Conservation (phyloP, 2,329 filamentous ascomycete species). For the Fonsecaea pedrosoi region DNA sequence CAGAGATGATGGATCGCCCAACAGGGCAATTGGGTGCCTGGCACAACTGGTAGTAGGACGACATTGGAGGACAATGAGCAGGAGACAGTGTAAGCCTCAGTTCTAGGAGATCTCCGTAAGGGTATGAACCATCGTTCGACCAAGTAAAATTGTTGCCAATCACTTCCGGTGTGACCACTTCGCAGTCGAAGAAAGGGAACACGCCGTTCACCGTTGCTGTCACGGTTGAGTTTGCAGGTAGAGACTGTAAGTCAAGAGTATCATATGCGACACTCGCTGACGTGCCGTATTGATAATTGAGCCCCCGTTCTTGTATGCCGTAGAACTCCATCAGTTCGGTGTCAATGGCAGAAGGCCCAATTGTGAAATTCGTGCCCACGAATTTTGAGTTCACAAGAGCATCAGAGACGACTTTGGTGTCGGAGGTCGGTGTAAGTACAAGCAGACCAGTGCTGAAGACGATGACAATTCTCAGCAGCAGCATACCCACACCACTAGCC, state of each 20-base stretch:
- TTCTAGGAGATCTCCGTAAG: constrained; percentile 2
- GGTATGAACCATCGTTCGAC: background rate
- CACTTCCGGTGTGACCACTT: constrained; percentile 4
- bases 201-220: constrained; percentile 13
- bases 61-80: constrained; percentile 6
- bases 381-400: background rate
- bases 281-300: constrained; percentile 13
- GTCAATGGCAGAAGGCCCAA: background rate
- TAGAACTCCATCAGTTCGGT: constrained; percentile 13
- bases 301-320: constrained; percentile 7
- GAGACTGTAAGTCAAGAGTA: constrained; percentile 13
- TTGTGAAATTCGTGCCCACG: background rate
- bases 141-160: constrained; percentile 16
- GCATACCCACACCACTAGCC: constrained; percentile 37
- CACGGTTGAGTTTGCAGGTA: background rate
- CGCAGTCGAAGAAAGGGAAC: constrained; percentile 17
- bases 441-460: constrained; percentile 42
- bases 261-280: constrained; percentile 10
- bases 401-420: background rate
- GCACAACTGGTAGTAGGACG: constrained; percentile 9
- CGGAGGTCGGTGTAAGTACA: constrained; percentile 38
- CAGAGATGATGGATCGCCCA: constrained; percentile 6
- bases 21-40: background rate
- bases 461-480: constrained; percentile 40
- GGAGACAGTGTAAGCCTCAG: constrained; percentile 8